Evolutionary conservation across 1,284 basidiomycete genomes (phyloP), one percentile per base, ranked within the genome.

Genomic region (Phaffia rhodozyma): DNA sequence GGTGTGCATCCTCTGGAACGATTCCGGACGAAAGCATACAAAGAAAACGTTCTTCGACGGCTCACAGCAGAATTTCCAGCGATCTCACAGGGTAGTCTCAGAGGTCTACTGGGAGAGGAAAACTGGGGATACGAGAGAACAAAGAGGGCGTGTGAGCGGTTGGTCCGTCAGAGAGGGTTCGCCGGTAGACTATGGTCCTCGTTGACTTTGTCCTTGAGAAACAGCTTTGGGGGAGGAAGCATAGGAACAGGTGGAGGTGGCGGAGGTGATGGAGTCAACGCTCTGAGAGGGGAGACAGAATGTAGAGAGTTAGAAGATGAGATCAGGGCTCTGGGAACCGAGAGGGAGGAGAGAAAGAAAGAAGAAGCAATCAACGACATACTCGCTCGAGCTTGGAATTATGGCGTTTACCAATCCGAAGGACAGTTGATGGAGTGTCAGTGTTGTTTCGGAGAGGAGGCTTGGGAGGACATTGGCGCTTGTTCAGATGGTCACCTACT

Each of bases 391-490:
- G 52, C 25, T 53, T 32, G 25, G 52, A 66, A 66, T 23, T 20
- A 34, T n/a, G 25, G 53, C 9, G 34, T 58, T 50, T 61, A 61
- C 23, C 50, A 53, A 27, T 27, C n/a, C 43, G 50, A 27, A 23
- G 59, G 64, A 18, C 55, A 61, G 25, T 18, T 57, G 27, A 29
- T 66, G 21, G 60, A 58, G 55, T 66, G 64, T 29, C 34, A 55
- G 23, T 61, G 60, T 34, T 66, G 64, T 32, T 61, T 59, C 30
- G 30, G 49, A 20, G 60, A 66, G 6, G 64, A 58, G 49, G 18
- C 64, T 1, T 66, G 59, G 60, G 64, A 66, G 52, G 60, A 58
- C 51, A 61, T 66, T 55, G 64, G 64, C 16, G 55, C 50, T 3
- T 66, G 64, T n/a, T 30, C 23, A 3, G 59, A 61, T 18, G 64